Evolutionary conservation across 2,329 filamentous ascomycete genomes (phyloP).

Genomic region (Nothophoma quercina): DNA sequence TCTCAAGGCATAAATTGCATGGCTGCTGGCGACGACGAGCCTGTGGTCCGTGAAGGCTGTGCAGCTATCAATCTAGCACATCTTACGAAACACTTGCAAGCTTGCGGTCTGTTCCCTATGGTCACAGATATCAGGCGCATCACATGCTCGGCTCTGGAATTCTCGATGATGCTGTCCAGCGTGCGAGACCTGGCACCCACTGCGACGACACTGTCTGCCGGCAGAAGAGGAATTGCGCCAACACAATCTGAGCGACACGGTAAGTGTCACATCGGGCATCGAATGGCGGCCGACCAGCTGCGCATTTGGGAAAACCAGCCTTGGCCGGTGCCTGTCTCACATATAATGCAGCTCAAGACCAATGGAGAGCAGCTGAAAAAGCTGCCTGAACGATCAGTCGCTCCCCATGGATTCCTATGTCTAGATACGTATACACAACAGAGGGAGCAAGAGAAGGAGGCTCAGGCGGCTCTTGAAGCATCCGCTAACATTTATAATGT

Average conservation of each 20-base stretch:
- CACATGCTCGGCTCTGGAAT: background rate
- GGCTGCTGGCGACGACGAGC: background rate
- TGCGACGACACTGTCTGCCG: background rate
- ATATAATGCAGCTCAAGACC: background rate
- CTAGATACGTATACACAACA: too few relatives aligned
- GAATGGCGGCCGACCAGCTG: background rate
- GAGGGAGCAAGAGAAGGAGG: too few relatives aligned
- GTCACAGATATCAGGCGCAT: background rate
- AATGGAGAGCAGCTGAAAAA: too few relatives aligned
- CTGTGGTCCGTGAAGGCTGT: background rate
- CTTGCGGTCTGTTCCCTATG: conserved; percentile 3
- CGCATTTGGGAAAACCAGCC: background rate
- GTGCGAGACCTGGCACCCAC: background rate
- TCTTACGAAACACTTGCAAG: background rate
- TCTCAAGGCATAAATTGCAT: conserved; percentile 4
- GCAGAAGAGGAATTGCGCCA: background rate
- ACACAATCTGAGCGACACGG: background rate
- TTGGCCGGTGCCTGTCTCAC: background rate
- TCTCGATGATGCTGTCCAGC: background rate
- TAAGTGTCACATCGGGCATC: conserved; percentile 2
- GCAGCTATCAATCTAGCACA: conserved; percentile 6
- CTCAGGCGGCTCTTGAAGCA: too few relatives aligned
- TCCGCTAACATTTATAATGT: too few relatives aligned
- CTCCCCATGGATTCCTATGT: too few relatives aligned
- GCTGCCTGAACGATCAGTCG: too few relatives aligned